Evolutionary conservation across 2,329 filamentous ascomycete species (phyloP), one percentile per base, ranked within the genome.

Genomic region (Neoarthrinium moseri): DNA sequence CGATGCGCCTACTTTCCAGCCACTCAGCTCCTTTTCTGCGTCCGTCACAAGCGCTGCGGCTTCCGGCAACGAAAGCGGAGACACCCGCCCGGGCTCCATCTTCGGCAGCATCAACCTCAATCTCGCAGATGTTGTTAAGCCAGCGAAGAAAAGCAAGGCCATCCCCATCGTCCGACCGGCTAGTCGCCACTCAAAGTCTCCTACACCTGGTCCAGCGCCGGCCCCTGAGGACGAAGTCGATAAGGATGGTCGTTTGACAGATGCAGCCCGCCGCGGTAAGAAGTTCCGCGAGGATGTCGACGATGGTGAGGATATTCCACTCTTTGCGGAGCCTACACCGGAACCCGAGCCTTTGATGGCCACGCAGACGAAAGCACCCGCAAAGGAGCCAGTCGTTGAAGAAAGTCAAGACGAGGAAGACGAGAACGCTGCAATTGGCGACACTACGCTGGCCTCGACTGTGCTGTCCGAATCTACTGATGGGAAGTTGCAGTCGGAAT

Each of bases 1-100:
- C 3, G 85, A 87, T 61, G 89, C 88, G 4, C 87, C 88, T 11
- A 72, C 80, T 0, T 95, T 95, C 63, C 90, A 83, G 17, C 89
- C 89, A 3, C 69, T 73, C 47, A 63, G 69, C 26, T 66, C 71
- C 6, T 58, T 77, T 51, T 66, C 73, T 38, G 67, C 72, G 38
- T 73, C 77, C 2, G 61, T 80, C 41, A 68, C 70, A 4, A 79
- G 73, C 47, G 67, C 67, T 8, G 54, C 64, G 5, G 59, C 64
- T 42, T 74, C 77, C 33, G 71, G 71, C 13, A 69, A 64, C 44
- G 75, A 77, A 39, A 70, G 62, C 35, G 56, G 55, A 22, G 66
- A 65, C 41, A 69, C 69, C 42, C 66, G 65, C 11, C 62, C 63
- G 1, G 69, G 69, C 50, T 77, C 79, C 43, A 88, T 91, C 55